phyloP scores from a whole-genome alignment of 331 rosid species.

The Malus hybrid region DNA sequence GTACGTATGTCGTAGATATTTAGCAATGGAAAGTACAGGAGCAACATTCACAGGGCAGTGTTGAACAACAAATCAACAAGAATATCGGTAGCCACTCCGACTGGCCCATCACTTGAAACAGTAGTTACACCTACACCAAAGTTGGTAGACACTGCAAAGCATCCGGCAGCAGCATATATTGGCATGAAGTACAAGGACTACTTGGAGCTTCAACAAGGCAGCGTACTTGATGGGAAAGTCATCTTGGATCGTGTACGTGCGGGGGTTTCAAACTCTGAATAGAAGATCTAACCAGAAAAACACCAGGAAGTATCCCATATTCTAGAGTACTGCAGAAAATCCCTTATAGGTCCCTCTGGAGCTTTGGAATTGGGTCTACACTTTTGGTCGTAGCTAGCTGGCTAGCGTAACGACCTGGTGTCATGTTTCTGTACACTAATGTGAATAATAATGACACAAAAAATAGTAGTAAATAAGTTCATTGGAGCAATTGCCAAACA shows the following conservation, averaged over 20 bases:
- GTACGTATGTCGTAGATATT: slow-evolving; percentile 17
- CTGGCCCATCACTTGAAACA: slow-evolving; percentile 31
- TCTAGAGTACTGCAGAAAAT: too few relatives aligned
- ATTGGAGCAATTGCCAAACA: too few relatives aligned
- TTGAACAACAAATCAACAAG: slow-evolving; percentile 25
- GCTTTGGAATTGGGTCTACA: too few relatives aligned
- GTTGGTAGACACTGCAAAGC: slow-evolving; percentile 9
- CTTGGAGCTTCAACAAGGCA: slow-evolving; percentile 23
- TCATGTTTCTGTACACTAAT: too few relatives aligned
- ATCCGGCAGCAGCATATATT: slow-evolving; percentile 2
- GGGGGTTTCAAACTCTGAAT: background rate
- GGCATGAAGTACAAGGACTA: slow-evolving; percentile 26
- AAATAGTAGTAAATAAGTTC: too few relatives aligned
- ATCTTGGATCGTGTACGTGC: slow-evolving; percentile 22
- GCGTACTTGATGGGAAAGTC: slow-evolving; percentile 6
- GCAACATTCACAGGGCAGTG: slow-evolving; percentile 38
- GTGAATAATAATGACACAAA: too few relatives aligned
- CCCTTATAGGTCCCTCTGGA: too few relatives aligned
- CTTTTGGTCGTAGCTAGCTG: too few relatives aligned
- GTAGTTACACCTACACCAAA: slow-evolving; percentile 26
- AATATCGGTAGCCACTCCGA: slow-evolving; percentile 14
- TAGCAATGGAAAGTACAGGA: slow-evolving; percentile 44
- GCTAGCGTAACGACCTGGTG: too few relatives aligned
- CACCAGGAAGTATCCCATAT: too few relatives aligned
- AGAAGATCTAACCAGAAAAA: background rate